Conservation (phyloP, 176 grass and related monocot species). For the Hordeum marinum region DNA sequence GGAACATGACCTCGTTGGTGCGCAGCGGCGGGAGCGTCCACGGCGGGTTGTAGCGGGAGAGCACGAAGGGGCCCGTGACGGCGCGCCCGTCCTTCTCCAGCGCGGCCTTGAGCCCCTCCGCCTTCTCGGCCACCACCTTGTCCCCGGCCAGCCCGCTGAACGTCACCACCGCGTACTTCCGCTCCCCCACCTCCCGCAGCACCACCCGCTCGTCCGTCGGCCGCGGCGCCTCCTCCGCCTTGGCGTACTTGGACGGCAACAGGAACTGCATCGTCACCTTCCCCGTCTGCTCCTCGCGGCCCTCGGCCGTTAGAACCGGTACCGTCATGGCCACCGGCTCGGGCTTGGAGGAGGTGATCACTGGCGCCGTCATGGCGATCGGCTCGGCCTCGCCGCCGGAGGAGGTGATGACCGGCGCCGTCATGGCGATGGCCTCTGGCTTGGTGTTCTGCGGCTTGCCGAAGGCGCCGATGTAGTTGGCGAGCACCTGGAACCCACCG, state of each 20-base stretch:
- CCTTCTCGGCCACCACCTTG: slow-evolving; percentile 60
- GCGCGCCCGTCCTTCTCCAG: slow-evolving; percentile 65
- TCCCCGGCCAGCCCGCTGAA: slow-evolving; percentile 75
- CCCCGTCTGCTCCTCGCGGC: neutral
- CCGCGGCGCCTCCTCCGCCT: slow-evolving; percentile 64
- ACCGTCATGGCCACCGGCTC: slow-evolving; percentile 74
- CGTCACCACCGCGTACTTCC: slow-evolving; percentile 62
- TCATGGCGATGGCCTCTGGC: slow-evolving; percentile 87
- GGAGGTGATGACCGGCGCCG: slow-evolving; percentile 70
- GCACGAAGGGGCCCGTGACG: slow-evolving; percentile 51
- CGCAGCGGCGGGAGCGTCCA: slow-evolving; percentile 89
- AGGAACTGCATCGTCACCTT: slow-evolving; percentile 83
- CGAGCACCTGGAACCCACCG: slow-evolving; percentile 77
- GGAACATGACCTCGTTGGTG: slow-evolving; percentile 94
- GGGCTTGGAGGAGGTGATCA: slow-evolving; percentile 54
- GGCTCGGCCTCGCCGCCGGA: slow-evolving; percentile 22
- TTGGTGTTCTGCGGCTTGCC: slow-evolving; percentile 72
- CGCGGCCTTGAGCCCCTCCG: slow-evolving; percentile 55
- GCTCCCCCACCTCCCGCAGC: slow-evolving; percentile 54
- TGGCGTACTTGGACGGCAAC: slow-evolving; percentile 70
- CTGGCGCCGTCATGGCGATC: slow-evolving; percentile 82
- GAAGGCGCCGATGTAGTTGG: slow-evolving; percentile 81
- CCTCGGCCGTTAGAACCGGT: slow-evolving; percentile 56
- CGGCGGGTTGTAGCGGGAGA: slow-evolving; percentile 82
- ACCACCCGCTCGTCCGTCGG: slow-evolving; percentile 76